phyloP scores from a whole-genome alignment of 768 basidiomycete genomes.

The Kwoniella mangroviensis region DNA sequence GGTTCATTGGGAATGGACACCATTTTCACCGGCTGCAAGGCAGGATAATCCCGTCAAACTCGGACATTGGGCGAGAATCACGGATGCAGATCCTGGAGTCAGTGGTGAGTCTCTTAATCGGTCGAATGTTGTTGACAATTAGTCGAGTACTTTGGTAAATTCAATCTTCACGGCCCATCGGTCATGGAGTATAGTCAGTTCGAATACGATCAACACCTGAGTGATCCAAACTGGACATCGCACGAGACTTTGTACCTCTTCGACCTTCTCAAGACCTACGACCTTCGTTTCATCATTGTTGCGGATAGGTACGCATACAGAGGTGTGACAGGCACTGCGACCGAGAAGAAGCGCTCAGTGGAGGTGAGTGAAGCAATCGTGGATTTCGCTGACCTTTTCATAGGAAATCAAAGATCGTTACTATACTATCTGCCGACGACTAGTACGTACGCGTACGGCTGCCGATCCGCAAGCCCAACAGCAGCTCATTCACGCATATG shows the following conservation, averaged over 20 bases:
- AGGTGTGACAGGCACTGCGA: conserved; percentile 20
- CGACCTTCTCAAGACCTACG: conserved; percentile 75
- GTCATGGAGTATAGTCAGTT: conserved; percentile 69
- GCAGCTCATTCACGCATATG: conserved; percentile 70
- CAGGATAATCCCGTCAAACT: conserved; percentile 67
- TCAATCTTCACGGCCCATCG: conserved; percentile 67
- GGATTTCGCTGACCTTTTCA: conserved; percentile 13
- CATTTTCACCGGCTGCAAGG: conserved; percentile 66
- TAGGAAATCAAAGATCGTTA: conserved; percentile 95
- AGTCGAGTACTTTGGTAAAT: conserved; percentile 75
- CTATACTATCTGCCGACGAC: conserved; percentile 84
- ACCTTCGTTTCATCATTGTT: conserved; percentile 85
- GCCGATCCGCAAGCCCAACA: conserved; percentile 77
- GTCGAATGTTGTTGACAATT: neutral
- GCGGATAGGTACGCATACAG: conserved; percentile 83
- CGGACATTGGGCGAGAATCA: conserved; percentile 69
- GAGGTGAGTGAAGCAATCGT: conserved; percentile 64
- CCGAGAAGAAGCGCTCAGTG: conserved; percentile 61
- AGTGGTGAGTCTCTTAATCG: conserved; percentile 19
- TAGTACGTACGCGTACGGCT: conserved; percentile 83
- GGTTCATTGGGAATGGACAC: conserved; percentile 75
- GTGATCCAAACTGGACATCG: conserved; percentile 86
- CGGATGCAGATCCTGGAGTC: conserved; percentile 28
- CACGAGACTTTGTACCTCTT: conserved; percentile 96
- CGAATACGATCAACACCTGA: conserved; percentile 80